Base-by-base conservation (phyloP, 441 rosid species). In the Euphorbia schlechtendalii region DNA sequence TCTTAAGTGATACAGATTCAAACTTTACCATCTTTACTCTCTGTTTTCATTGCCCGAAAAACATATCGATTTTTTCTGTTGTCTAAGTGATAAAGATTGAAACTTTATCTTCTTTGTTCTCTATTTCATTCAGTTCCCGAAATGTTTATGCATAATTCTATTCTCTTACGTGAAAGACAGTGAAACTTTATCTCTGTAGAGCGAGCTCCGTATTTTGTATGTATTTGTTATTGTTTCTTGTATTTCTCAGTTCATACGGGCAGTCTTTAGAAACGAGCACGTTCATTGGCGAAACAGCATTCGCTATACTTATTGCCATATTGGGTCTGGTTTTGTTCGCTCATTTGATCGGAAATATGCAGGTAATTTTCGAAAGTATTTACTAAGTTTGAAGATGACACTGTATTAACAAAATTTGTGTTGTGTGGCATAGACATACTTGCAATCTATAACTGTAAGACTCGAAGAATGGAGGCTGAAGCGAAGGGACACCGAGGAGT, bases 401-500 rank as follows among this genome's bases (percentile, higher is more conserved):
- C n/a, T n/a, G n/a, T n/a, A n/a, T n/a, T n/a, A n/a, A n/a, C n/a
- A n/a, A n/a, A 8, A 17, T 5, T 38, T 48, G 52, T 63, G 34
- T 53, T 48, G 13, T 40, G 14, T 53, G 53, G 13, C 36, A 11
- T 63, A 86, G 99, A 85, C 96, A 18, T 93, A 93, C 79, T 74
- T 93, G 82, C 97, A 93, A 79, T 93, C 99, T n/a, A 86, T 87
- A 72, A 93, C 96, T 20, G 85, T 83, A 73, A 88, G 95, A 71
- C 91, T 90, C 55, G 97, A 93, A 74, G 99, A 93, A 62, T 90
- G 96, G 92, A 83, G 99, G 77, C 76, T 93, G 32, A 93, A 90
- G 80, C 76, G 87, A 65, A 71, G 95, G 70, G 97, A 93, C 78
- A 90, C 97, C 1, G 99, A 93, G 76, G 98, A 93, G 73, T 90